Evolutionary conservation across 129 eudicot species (phyloP).

Genomic region (Pittosporum tobira): DNA sequence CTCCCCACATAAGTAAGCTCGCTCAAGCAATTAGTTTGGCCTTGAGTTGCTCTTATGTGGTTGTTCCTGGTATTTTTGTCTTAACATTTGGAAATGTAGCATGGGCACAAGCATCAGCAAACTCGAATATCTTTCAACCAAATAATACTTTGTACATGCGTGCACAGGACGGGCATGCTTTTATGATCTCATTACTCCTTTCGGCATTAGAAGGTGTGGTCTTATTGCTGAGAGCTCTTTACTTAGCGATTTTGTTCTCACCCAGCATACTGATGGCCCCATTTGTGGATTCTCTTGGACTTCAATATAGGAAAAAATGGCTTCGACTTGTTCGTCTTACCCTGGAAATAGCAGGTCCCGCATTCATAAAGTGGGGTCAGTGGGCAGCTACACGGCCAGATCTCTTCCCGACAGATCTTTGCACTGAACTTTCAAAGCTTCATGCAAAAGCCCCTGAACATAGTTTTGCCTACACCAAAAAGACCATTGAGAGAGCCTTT

Average conservation of each 20-base stretch:
- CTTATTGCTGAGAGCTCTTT: constrained; percentile 59
- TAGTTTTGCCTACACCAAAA: constrained; percentile 76
- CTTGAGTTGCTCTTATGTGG: constrained; percentile 48
- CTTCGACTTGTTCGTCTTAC: constrained; percentile 67
- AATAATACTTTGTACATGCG: constrained; percentile 38
- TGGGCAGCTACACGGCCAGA: constrained; percentile 98
- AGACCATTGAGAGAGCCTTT: constrained; percentile 68
- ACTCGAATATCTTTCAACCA: constrained; percentile 33
- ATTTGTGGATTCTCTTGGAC: constrained; percentile 72
- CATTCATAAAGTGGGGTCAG: constrained; percentile 97
- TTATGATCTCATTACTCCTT: constrained; percentile 36
- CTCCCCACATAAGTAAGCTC: constrained; percentile 27
- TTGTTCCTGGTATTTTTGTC: constrained; percentile 67
- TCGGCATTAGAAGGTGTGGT: constrained; percentile 41
- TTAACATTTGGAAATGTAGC: constrained; percentile 39
- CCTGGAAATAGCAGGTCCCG: constrained; percentile 83
- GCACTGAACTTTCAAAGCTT: constrained; percentile 78
- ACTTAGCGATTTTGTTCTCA: constrained; percentile 58
- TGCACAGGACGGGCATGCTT: constrained; percentile 51
- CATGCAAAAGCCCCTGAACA: constrained; percentile 87
- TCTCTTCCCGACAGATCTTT: constrained; percentile 77
- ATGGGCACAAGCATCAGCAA: constrained; percentile 45
- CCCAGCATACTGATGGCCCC: constrained; percentile 77
- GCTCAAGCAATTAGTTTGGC: constrained; percentile 84
- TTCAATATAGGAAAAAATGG: constrained; percentile 55